phyloP scores from a whole-genome alignment of 2,329 filamentous ascomycete species.

The Hysterium pulicare region DNA sequence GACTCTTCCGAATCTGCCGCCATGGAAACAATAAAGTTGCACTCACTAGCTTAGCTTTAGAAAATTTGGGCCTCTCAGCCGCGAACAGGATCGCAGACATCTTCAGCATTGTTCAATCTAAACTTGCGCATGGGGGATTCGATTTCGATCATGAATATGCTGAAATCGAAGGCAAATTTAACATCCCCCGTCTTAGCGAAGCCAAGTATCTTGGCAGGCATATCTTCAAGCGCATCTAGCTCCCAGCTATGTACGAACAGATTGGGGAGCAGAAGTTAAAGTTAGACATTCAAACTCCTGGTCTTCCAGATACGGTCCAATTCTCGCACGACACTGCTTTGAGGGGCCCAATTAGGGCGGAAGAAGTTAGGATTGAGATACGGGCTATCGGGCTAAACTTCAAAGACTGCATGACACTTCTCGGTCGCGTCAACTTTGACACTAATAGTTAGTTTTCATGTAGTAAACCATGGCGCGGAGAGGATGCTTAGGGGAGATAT shows the following conservation, averaged over 20 bases:
- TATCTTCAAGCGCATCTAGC: neutral
- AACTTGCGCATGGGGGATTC: neutral
- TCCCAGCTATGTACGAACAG: neutral
- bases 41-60: conserved; percentile 2
- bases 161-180: neutral
- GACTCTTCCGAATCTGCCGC: neutral
- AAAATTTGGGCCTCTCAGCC: neutral
- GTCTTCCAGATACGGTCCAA: neutral
- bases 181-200: neutral
- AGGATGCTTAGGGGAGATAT: too few relatives aligned
- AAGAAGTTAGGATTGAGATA: neutral
- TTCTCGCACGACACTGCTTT: neutral
- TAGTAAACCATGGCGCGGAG: too few relatives aligned
- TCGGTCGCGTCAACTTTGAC: neutral
- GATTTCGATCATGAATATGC: neutral
- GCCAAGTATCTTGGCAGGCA: neutral
- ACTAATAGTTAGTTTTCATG: too few relatives aligned
- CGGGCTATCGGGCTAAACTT: neutral
- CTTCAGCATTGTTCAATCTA: neutral
- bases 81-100: neutral
- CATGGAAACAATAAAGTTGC: conserved; percentile 2
- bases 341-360: neutral
- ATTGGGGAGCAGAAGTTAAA: neutral
- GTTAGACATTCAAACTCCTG: neutral
- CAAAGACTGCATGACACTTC: neutral